A percentile compares a stretch with the other conserved stretches of the same genome.
These are phyloP conservation scores for Irpex sp. DNA, from an alignment of 1,284 basidiomycete genomes.

Conservation along the genomic window DNA sequence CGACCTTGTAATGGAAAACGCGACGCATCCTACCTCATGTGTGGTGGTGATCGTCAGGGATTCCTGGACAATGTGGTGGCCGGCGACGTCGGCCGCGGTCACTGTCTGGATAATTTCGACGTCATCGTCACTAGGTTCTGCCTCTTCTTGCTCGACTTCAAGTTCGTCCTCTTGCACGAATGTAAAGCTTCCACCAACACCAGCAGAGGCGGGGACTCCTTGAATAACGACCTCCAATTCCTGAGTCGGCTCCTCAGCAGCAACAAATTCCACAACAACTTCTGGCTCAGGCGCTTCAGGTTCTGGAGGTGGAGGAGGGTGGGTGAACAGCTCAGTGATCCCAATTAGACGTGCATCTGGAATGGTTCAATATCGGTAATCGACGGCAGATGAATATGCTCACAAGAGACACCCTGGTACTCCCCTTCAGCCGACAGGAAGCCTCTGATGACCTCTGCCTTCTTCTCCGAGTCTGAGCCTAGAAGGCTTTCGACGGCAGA, in stretches of 20 bases:
- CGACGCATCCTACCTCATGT: slow-evolving; percentile 19
- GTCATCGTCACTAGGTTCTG: slow-evolving; percentile 16
- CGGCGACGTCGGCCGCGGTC: slow-evolving; percentile 21
- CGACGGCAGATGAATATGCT: slow-evolving; percentile 20
- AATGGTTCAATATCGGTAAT: neutral
- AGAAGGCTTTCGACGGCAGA: slow-evolving; percentile 50
- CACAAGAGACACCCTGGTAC: slow-evolving; percentile 58
- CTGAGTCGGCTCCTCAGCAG: slow-evolving; percentile 17
- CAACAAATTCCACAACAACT: slow-evolving; percentile 8
- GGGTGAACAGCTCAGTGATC: slow-evolving; percentile 48
- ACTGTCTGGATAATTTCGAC: slow-evolving; percentile 23
- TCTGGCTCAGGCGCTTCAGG: slow-evolving; percentile 2
- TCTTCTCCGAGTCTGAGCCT: slow-evolving; percentile 46
- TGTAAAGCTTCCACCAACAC: slow-evolving; percentile 54
- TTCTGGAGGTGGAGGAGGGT: slow-evolving; percentile 31
- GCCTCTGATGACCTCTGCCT: slow-evolving; percentile 47
- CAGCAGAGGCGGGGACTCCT: slow-evolving; percentile 34
- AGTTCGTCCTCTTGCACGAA: slow-evolving; percentile 79
- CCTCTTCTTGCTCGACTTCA: slow-evolving; percentile 38
- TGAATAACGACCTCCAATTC: slow-evolving; percentile 22
- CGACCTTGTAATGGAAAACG: neutral
- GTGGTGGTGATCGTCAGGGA: slow-evolving; percentile 22
- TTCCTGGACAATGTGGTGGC: slow-evolving; percentile 24
- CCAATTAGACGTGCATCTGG: slow-evolving; percentile 58
- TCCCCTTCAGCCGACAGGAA: slow-evolving; percentile 55